A percentile compares a stretch with the other conserved stretches of the same genome.
Conservation (phyloP, 345 rosid species). For the Excoecaria cochinchinensis region DNA sequence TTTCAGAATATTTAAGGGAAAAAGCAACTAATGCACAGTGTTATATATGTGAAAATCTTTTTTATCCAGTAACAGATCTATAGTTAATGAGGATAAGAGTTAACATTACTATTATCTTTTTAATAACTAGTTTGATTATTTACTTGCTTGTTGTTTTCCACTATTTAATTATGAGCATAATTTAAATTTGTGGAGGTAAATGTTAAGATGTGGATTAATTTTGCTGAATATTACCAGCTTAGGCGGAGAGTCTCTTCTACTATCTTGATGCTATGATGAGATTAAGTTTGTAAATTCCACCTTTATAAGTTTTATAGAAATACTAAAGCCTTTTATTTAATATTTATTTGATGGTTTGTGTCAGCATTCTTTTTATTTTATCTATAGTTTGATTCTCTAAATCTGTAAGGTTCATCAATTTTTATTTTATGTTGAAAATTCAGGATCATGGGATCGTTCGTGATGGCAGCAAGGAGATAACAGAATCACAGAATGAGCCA, state of each 20-base stretch:
- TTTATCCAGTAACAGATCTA: background rate
- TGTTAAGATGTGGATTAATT: background rate
- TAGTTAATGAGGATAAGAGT: background rate
- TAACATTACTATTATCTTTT: background rate
- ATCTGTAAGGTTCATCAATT: background rate
- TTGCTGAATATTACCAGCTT: conserved; percentile 12
- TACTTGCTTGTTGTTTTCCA: background rate
- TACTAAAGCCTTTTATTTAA: background rate
- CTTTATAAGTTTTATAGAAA: background rate
- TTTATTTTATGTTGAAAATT: conserved; percentile 20
- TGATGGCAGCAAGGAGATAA: conserved; percentile 59
- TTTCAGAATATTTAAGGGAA: background rate
- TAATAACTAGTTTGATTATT: background rate
- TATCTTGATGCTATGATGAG: background rate
- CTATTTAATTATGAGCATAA: background rate
- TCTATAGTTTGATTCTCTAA: conserved; percentile 1
- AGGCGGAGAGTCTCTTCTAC: background rate
- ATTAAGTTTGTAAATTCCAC: background rate
- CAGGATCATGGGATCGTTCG: conserved; percentile 82
- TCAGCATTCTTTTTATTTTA: background rate
- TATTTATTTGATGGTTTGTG: background rate
- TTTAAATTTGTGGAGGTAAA: no score
- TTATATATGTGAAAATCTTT: background rate
- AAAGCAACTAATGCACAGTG: background rate
- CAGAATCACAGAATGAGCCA: conserved; percentile 51